These are phyloP conservation scores for Penicillium sp. DNA, from an alignment of 2,329 filamentous ascomycete genomes.

Conservation along the genomic window DNA sequence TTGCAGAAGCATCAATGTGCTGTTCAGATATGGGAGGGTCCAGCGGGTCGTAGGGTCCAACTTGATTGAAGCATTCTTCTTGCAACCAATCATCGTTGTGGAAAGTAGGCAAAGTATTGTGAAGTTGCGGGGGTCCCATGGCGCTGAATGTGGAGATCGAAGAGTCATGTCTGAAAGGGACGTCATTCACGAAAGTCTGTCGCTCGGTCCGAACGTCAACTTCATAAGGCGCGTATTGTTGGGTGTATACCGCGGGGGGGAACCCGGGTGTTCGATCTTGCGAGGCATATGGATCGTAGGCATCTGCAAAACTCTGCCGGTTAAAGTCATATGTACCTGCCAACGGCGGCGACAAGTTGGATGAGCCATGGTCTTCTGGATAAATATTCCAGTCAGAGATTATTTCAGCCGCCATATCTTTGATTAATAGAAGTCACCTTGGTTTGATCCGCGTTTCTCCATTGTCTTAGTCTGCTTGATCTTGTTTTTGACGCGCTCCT, in stretches of 20 bases:
- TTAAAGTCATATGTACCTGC: constrained; percentile 59
- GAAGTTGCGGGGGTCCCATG: constrained; percentile 73
- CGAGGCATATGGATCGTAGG: constrained; percentile 42
- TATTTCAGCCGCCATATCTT: too few species aligned
- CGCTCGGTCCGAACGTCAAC: constrained; percentile 94
- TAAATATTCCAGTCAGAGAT: too few species aligned
- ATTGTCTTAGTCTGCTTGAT: constrained; percentile 96
- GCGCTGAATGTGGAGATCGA: constrained; percentile 90
- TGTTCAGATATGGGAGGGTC: constrained; percentile 42
- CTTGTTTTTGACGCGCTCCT: constrained; percentile 93
- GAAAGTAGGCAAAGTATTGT: constrained; percentile 63
- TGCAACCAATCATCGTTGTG: constrained; percentile 69
- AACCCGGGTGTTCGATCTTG: constrained; percentile 54
- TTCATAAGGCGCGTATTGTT: constrained; percentile 71
- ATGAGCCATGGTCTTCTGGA: background rate
- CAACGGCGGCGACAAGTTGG: background rate
- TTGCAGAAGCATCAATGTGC: background rate
- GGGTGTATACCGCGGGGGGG: constrained; percentile 55
- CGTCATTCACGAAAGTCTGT: constrained; percentile 89
- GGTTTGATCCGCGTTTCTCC: constrained; percentile 68
- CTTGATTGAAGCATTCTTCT: constrained; percentile 66
- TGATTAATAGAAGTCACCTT: constrained; percentile 27
- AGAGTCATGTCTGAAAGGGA: constrained; percentile 80
- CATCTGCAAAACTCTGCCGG: constrained; percentile 56
- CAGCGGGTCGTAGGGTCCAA: constrained; percentile 33